Conservation (phyloP, 2,329 filamentous ascomycete species). For the Fonsecaea pugnacius region DNA sequence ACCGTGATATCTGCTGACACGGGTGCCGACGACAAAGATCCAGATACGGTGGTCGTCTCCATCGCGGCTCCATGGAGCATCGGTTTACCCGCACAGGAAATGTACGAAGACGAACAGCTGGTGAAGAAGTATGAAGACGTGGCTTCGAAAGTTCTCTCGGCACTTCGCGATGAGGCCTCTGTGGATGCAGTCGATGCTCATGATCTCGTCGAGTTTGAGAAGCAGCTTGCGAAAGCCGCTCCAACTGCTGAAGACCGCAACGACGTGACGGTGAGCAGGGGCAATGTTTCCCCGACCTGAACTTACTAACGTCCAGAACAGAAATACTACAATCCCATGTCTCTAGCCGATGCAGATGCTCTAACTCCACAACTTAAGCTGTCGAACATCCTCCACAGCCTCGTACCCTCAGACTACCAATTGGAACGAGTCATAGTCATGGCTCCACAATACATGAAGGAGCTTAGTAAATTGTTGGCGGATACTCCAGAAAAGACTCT, state of each 20-base stretch:
- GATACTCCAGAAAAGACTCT: conserved; percentile 60
- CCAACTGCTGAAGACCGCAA: conserved; percentile 63
- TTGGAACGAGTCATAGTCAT: conserved; percentile 61
- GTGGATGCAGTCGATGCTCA: conserved; percentile 40
- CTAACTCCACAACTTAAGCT: conserved; percentile 63
- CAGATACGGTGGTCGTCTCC: conserved; percentile 58
- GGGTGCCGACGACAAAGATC: conserved; percentile 58
- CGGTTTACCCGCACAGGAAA: conserved; percentile 66
- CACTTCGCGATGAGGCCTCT: conserved; percentile 43
- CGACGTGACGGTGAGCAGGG: conserved; percentile 57
- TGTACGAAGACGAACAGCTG: conserved; percentile 61
- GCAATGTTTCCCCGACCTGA: neutral
- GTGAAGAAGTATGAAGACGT: conserved; percentile 57
- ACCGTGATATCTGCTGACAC: conserved; percentile 43
- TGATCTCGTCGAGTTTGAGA: conserved; percentile 63
- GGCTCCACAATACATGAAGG: conserved; percentile 64
- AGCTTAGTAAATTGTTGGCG: conserved; percentile 60
- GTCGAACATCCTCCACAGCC: conserved; percentile 55
- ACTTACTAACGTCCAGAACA: conserved; percentile 10
- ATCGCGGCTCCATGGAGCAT: conserved; percentile 52
- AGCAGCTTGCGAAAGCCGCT: conserved; percentile 62
- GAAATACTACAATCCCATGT: conserved; percentile 68
- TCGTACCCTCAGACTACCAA: conserved; percentile 58
- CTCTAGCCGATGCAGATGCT: conserved; percentile 59
- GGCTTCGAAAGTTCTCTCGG: conserved; percentile 48